A percentile compares a stretch with the other conserved stretches of the same genome.
These are phyloP conservation scores for Apiospora arundinis DNA, from an alignment of 2,329 filamentous ascomycete species.

Conservation along the genomic window DNA sequence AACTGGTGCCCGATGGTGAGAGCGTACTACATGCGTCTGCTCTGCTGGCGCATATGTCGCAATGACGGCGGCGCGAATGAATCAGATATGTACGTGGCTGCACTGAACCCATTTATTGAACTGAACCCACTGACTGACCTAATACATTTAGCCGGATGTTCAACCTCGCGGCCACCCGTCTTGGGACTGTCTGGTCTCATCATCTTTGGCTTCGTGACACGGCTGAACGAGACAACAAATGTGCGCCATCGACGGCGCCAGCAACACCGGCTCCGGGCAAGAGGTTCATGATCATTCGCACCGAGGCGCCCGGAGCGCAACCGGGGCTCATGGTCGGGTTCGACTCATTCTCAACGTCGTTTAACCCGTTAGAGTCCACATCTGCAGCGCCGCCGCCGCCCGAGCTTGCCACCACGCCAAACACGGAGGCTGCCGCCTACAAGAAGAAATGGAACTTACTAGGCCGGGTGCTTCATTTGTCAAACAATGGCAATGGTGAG, in stretches of 20 bases:
- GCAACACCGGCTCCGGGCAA: slow-evolving; percentile 85
- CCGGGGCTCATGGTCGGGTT: slow-evolving; percentile 57
- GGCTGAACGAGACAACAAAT: slow-evolving; percentile 60
- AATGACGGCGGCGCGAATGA: slow-evolving; percentile 71
- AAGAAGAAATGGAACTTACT: slow-evolving; percentile 70
- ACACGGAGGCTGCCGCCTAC: slow-evolving; percentile 41
- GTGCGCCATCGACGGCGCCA: slow-evolving; percentile 77
- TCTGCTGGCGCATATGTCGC: slow-evolving; percentile 88
- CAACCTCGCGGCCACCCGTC: slow-evolving; percentile 67
- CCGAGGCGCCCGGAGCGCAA: slow-evolving; percentile 63
- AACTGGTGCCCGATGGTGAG: slow-evolving; percentile 97
- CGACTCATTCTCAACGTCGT: slow-evolving; percentile 47
- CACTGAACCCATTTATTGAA: not conserved
- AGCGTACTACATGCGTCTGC: slow-evolving; percentile 87
- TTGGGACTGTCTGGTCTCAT: slow-evolving; percentile 78
- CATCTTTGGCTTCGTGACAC: slow-evolving; percentile 77
- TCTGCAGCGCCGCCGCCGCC: slow-evolving; percentile 8
- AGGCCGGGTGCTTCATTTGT: slow-evolving; percentile 65
- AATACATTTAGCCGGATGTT: slow-evolving; percentile 68
- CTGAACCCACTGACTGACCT: slow-evolving; percentile 34
- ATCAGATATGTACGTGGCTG: slow-evolving; percentile 69
- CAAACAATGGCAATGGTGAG: slow-evolving; percentile 46
- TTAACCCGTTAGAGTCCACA: slow-evolving; percentile 31
- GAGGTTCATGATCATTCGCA: slow-evolving; percentile 86
- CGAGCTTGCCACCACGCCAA: slow-evolving; percentile 21